Evolutionary conservation across 179 eudicot species (phyloP).

Genomic region (Pouteria campechiana): DNA sequence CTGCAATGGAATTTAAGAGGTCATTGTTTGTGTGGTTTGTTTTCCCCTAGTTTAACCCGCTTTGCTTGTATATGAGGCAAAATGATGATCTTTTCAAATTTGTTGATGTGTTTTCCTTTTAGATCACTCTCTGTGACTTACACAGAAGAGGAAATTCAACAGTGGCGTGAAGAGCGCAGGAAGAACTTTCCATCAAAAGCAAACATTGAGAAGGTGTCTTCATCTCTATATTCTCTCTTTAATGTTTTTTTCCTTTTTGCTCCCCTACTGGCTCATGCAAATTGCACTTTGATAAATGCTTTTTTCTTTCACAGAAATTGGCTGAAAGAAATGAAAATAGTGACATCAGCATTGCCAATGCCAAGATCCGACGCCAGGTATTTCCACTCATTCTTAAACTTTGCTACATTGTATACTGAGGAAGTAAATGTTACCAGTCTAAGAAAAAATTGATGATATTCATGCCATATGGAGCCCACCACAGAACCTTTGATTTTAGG

Average conservation of each 20-base stretch:
- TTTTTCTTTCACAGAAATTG: slow-evolving; percentile 45
- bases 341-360: slow-evolving; percentile 27
- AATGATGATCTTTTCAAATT: neutral
- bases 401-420: too few relatives aligned
- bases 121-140: slow-evolving; percentile 45
- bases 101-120: neutral
- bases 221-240: neutral
- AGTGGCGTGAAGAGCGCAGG: slow-evolving; percentile 89
- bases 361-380: slow-evolving; percentile 73
- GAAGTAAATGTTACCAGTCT: neutral
- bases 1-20: slow-evolving; percentile 31
- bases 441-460: neutral
- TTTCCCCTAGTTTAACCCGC: neutral
- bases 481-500: too few relatives aligned
- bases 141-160: slow-evolving; percentile 63
- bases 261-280: too few relatives aligned
- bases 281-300: neutral
- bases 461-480: too few relatives aligned
- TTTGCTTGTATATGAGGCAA: neutral
- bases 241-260: neutral
- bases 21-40: slow-evolving; percentile 11
- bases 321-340: slow-evolving; percentile 21
- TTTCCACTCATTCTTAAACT: neutral
- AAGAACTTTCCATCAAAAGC: slow-evolving; percentile 61
- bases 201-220: slow-evolving; percentile 52